Base-by-base conservation (phyloP, 441 rosid species). In the Croton laevigatus region DNA sequence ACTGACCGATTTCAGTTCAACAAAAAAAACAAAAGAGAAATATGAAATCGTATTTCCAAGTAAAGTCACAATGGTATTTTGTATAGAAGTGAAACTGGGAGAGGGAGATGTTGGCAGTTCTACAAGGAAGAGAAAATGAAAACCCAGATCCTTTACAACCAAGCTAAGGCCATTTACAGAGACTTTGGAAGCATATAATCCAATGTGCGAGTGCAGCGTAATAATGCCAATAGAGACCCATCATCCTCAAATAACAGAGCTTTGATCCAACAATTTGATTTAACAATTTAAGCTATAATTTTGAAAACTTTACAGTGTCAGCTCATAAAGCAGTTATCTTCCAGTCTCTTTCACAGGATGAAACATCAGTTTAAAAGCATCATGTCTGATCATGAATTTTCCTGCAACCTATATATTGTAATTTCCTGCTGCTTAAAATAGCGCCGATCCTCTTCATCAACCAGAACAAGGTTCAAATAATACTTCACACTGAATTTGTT, bases 371-470 rank as follows among this genome's bases (percentile, higher is more conserved):
- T 68, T 71, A 40, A 62, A 69, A 59, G 46, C 68, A 34, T 20
- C 11, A 57, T 10, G 34, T 32, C 42, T 63, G 34, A 75, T 90
- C 81, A 89, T n/a, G 94, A 83, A 45, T 79, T 69, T 71, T 91
- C 98, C 75, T 86, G 88, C 73, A 90, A 83, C 89, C 97, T 85
- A 84, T 82, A 94, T 68, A 94, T 80, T 16, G 95, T 89, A 67
- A 94, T 88, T 78, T 94, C 98, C 78, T 94, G 98, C 83, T 94
- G 97, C 83, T 91, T 94, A 65, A 94, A 91, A 73, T 94, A 94
- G 62, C 97, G 94, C 19, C 97, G 94, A 74, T 94, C 98, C 81
- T 94, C 97, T 80, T 90, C 98, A 76, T 94, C 98, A 2, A 94
- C 97, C 66, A 94, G 85, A 45, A 94, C 98, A 46, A 94, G 97